Evolutionary conservation across 2,329 filamentous ascomycete species (phyloP).

Genomic region (Immersiporthe knoxdaviesiana): DNA sequence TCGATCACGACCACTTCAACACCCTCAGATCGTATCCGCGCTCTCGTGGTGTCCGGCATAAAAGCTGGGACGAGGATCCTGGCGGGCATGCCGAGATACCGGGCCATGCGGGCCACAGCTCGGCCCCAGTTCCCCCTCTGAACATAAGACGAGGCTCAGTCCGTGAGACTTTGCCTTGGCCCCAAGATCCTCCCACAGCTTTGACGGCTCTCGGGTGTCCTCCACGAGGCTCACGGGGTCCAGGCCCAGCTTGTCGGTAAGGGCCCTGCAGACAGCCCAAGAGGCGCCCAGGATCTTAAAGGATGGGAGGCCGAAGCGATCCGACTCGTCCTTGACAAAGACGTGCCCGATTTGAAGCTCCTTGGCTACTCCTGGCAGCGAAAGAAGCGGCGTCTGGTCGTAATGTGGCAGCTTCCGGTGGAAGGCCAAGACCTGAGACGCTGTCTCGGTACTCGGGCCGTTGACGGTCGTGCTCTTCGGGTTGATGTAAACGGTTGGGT

Average conservation of each 20-base stretch:
- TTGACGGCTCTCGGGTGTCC: background rate
- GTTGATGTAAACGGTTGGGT: slow-evolving; percentile 5
- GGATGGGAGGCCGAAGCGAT: slow-evolving; percentile 68
- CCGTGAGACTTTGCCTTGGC: slow-evolving; percentile 21
- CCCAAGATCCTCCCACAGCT: slow-evolving; percentile 7
- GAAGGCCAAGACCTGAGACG: slow-evolving; percentile 44
- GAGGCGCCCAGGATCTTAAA: slow-evolving; percentile 84
- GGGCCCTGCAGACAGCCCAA: slow-evolving; percentile 68
- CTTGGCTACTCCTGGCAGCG: slow-evolving; percentile 56
- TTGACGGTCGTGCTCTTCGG: background rate
- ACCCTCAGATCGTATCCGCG: slow-evolving; percentile 63
- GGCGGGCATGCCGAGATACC: slow-evolving; percentile 56
- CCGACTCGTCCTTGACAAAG: slow-evolving; percentile 72
- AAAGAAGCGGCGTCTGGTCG: slow-evolving; percentile 54
- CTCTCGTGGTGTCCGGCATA: slow-evolving; percentile 58
- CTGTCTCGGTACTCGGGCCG: background rate
- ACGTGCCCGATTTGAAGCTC: slow-evolving; percentile 61
- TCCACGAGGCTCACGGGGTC: slow-evolving; percentile 4
- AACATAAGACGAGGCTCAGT: slow-evolving; percentile 63
- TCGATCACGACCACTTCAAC: slow-evolving; percentile 59
- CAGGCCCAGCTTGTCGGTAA: slow-evolving; percentile 50
- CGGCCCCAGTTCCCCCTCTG: slow-evolving; percentile 79
- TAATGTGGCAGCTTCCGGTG: slow-evolving; percentile 63
- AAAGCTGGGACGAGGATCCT: slow-evolving; percentile 65
- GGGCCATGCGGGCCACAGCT: slow-evolving; percentile 71